phyloP scores from a whole-genome alignment of 2,329 filamentous ascomycete species.

The Bipolaris gigantea region DNA sequence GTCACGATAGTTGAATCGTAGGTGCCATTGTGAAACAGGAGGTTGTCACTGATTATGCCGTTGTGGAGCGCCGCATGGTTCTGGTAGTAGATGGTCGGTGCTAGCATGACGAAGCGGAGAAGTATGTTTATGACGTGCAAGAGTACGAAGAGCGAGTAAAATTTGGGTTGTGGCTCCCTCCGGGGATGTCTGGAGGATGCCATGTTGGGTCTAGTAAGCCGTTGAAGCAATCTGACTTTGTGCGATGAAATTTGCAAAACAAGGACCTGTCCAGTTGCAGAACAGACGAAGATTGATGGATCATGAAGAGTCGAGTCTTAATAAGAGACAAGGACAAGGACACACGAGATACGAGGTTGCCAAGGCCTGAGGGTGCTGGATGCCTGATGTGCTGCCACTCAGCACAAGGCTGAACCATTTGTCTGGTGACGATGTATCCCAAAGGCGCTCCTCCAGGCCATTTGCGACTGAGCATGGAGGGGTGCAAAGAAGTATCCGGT shows the following conservation, averaged over 20 bases:
- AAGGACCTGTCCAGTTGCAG: not conserved
- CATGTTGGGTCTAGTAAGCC: not conserved
- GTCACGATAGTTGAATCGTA: conserved; percentile 9
- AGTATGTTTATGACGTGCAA: not conserved
- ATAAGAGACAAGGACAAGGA: not conserved
- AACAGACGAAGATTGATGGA: not conserved
- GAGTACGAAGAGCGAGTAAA: not conserved
- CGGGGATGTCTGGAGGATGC: too few species aligned
- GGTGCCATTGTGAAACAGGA: conserved; percentile 16
- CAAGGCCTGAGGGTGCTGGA: not conserved
- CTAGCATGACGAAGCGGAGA: conserved; percentile 9
- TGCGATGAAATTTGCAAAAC: not conserved
- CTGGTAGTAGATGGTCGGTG: conserved; percentile 8
- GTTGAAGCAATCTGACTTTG: not conserved
- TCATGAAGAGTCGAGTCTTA: not conserved
- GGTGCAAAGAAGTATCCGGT: not conserved
- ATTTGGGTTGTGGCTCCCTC: not conserved
- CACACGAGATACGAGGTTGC: not conserved
- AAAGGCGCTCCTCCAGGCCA: not conserved
- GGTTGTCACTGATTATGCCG: conserved; percentile 9
- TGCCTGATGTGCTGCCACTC: not conserved
- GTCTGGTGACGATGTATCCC: not conserved
- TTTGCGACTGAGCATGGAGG: not conserved
- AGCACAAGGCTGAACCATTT: not conserved
- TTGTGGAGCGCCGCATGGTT: not conserved